Base-by-base conservation (phyloP, 768 basidiomycete species). In the Lactarius pseudohatsudake region DNA sequence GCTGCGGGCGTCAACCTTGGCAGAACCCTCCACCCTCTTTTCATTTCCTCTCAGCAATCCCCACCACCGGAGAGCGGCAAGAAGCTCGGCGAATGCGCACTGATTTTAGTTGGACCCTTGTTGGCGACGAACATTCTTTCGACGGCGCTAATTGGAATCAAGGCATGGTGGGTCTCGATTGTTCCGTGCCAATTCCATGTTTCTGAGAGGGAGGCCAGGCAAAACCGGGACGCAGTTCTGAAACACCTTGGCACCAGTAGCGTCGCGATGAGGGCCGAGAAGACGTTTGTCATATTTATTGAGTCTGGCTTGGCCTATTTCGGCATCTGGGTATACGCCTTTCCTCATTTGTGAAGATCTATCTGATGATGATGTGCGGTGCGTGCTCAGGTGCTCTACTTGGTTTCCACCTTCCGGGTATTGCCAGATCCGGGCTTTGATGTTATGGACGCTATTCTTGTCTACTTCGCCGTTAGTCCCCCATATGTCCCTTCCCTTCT, bases 251-350 rank as follows among this genome's bases (percentile, higher is more conserved):
- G 41, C 20, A 20, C 4, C 16, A 43, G 2, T 9, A 63, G 43
- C 43, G 4, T n/a, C 22, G 53, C 66, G 3, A 59, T 60, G 6
- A 41, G n/a, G 58, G 16, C 18, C 1, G 66, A 67, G 58, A 64
- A 56, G 53, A 16, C 59, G 15, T 43, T 67, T 34, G 58, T 61
- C 6, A 26, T 67, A 34, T n/a, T 64, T 43, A 28, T 67, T 13
- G 66, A 67, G 41, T 67, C 66, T 8, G 66, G 66, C 28, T 64
- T 67, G 30, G 58, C 16, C 5, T 67, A 64, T 57, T 59, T 62
- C 10, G 55, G 66, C n/a, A 45, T 67, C 22, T 67, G 62, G 66
- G 66, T 32, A 56, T 53, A 53, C 18, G 7, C 6, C 0, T 36
- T 59, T 20, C 6, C 38, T 28, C 16, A 4, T 15, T 26, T 20